phyloP scores from a whole-genome alignment of 768 basidiomycete genomes.

The Leccinum truebloodii region DNA sequence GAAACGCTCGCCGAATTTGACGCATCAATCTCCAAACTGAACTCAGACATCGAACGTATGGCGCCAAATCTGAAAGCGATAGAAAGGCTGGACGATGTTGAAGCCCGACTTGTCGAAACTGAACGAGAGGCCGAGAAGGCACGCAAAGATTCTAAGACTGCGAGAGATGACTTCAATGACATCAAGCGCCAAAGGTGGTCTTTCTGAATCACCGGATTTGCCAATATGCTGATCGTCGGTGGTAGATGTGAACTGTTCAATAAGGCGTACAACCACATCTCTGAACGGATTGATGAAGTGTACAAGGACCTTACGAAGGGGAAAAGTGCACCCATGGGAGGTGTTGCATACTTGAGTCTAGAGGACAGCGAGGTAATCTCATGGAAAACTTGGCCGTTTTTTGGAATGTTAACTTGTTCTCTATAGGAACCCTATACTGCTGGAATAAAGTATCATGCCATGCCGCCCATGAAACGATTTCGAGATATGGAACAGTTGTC shows the following conservation, averaged over 20 bases:
- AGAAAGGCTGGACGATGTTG: conserved; percentile 83
- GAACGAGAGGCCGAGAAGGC: conserved; percentile 93
- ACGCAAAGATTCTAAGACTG: conserved; percentile 82
- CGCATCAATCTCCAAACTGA: conserved; percentile 65
- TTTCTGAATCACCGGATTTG: background rate
- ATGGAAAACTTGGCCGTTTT: conserved; percentile 23
- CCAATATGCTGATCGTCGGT: conserved; percentile 1
- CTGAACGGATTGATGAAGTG: conserved; percentile 90
- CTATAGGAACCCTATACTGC: conserved; percentile 76
- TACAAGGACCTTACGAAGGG: conserved; percentile 99
- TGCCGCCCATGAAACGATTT: conserved; percentile 99
- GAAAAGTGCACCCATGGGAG: conserved; percentile 90
- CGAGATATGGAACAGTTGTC: conserved; percentile 99
- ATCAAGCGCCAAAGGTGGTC: conserved; percentile 77
- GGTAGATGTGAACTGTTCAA: conserved; percentile 81
- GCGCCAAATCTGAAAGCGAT: conserved; percentile 97
- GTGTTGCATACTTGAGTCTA: conserved; percentile 93
- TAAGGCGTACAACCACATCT: conserved; percentile 94
- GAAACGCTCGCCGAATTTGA: conserved; percentile 75
- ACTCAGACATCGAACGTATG: conserved; percentile 85
- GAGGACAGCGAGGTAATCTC: conserved; percentile 92
- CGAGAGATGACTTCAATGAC: conserved; percentile 91
- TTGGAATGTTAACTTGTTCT: conserved; percentile 4
- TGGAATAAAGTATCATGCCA: conserved; percentile 98
- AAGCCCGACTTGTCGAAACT: conserved; percentile 81